Evolutionary conservation across 2,329 filamentous ascomycete genomes (phyloP), one percentile per base, ranked within the genome.

Genomic region (Xylariaceae sp.): DNA sequence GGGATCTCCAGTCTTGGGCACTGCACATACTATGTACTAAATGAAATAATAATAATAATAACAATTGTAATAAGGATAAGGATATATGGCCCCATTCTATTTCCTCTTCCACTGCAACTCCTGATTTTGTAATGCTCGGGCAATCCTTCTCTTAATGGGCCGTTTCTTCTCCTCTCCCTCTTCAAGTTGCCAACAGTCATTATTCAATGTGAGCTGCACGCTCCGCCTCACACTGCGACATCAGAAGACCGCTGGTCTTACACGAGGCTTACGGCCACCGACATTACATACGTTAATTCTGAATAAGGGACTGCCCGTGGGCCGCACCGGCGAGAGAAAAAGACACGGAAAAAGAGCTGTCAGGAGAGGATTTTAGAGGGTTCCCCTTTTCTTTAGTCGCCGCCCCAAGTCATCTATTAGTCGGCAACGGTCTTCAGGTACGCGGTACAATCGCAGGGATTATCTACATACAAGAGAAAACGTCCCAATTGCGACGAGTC

Each of bases 351-450:
- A n/a, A 44, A 46, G 40, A 48, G 48, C 56, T 54, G 48, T 50
- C 49, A 48, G 47, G 52, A 54, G 54, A 44, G 54, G 48, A 59
- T 21, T 46, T 42, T 42, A n/a, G 40, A 57, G 54, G 45, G 50
- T 50, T 56, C 49, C 57, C 56, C 49, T 52, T 54, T 40, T 42
- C 43, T 45, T 18, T 50, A 12, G 23, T 29, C 44, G 56, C 52
- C 42, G 43, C 55, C 32, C 48, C 48, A 51, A 50, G 47, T 52
- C 59, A 48, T 40, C 56, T 37, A 51, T 48, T 44, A 59, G 54
- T 54, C 46, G 51, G 21, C 50, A 54, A 52, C 47, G 20, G 40
- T 44, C 40, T 48, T 53, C 49, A 48, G 21, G 26, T 50, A 54
- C 29, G 18, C 45, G 21, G 26, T 50, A 54, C 29, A 20, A 54